Base-by-base conservation (phyloP, 148 eudicot genomes). In the Silene uniflora region DNA sequence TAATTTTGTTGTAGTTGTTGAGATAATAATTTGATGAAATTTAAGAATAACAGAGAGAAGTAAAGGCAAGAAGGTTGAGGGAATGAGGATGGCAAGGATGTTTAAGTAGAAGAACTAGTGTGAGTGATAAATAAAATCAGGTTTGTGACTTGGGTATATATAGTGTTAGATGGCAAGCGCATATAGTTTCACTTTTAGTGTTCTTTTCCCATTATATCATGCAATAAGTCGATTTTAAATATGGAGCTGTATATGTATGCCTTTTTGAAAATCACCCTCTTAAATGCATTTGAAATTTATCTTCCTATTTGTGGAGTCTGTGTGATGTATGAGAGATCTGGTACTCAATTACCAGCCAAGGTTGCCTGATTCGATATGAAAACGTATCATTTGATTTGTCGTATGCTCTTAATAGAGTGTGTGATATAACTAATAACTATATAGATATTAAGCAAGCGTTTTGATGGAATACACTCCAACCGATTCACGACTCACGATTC, bases 81-180 rank as follows among this genome's bases (percentile, higher is more conserved):
- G 17, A 58, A n/a, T 70, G 35, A 44, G 39, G 55, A 21, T 54
- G 75, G 66, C 7, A 25, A 9, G 62, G 24, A n/a, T 71, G 62
- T 39, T 71, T 66, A 29, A 42, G 73, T 10, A 60, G 69, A 32
- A 49, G 68, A 23, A 68, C 29, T 68, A 67, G 14, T 67, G 68
- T 58, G 16, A 73, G 39, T 73, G 74, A 76, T 76, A 77, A 81
- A 29, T 63, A 18, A 76, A 49, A 29, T 11, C 60, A 59, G 76
- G 70, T 23, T 39, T 67, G 23, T 71, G 14, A 47, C 73, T 67
- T 67, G 54, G 76, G 55, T 73, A 47, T 81, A 66, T 81, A 81
- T 76, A 81, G 62, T 64, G 32, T 35, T 29, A 59, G 44, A 21
- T 67, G 68, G 75, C 14, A 35, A 42, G 62, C 35, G 10, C 65